These are phyloP conservation scores for Oxalis stricta DNA, from an alignment of 441 rosid species.

Conservation along the genomic window DNA sequence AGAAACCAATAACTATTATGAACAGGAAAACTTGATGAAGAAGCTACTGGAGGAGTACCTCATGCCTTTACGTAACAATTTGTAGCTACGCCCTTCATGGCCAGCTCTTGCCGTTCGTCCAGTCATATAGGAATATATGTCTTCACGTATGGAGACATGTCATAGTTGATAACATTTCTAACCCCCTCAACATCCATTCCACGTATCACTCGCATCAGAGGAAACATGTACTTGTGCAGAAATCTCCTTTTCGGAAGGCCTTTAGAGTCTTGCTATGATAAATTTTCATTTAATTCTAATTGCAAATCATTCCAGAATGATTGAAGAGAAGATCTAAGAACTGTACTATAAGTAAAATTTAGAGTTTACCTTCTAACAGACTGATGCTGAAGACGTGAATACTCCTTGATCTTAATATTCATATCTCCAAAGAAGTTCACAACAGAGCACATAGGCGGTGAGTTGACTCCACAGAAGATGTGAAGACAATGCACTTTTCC, in stretches of 20 bases:
- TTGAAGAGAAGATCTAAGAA: background rate
- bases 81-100: constrained; percentile 74
- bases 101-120: constrained; percentile 98
- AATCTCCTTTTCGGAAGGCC: constrained; percentile 65
- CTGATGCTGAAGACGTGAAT: constrained; percentile 78
- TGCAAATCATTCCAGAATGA: no score
- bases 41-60: constrained; percentile 42
- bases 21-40: no score
- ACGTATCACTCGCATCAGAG: constrained; percentile 89
- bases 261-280: constrained; percentile 73
- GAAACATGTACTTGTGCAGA: constrained; percentile 86
- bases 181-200: constrained; percentile 97
- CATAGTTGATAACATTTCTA: constrained; percentile 75
- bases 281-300: no score
- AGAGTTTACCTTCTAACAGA: constrained; percentile 58
- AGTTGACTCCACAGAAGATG: constrained; percentile 79
- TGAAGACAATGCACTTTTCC: constrained; percentile 78
- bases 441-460: constrained; percentile 69
- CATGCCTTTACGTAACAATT: constrained; percentile 55
- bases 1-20: no score
- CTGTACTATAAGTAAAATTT: no score
- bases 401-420: constrained; percentile 67
- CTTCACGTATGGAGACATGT: constrained; percentile 68
- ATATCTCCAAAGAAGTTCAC: constrained; percentile 62
- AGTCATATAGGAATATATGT: constrained; percentile 87